Evolutionary conservation across 257 asterid genomes (phyloP).

Genomic region (Salvia splendens): DNA sequence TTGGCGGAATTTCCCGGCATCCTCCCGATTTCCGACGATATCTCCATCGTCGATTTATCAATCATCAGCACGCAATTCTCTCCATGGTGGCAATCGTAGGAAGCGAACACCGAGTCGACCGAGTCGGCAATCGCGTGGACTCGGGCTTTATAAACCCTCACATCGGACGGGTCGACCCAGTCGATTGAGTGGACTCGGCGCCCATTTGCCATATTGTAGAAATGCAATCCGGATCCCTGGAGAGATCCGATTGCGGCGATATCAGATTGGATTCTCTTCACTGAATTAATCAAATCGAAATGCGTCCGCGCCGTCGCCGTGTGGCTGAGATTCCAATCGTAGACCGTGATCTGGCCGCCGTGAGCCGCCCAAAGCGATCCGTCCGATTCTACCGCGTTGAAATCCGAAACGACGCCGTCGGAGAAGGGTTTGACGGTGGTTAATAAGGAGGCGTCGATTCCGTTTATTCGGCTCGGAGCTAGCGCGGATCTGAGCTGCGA

Average conservation of each 20-base stretch:
- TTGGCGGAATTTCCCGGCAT: constrained; percentile 77
- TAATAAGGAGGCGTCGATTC: constrained; percentile 60
- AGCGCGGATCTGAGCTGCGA: constrained; percentile 71
- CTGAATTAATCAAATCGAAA: constrained; percentile 56
- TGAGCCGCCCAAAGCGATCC: constrained; percentile 86
- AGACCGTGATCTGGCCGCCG: constrained; percentile 87
- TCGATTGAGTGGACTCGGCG: constrained; percentile 67
- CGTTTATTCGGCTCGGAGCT: constrained; percentile 63
- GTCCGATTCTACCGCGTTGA: constrained; percentile 70
- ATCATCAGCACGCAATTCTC: constrained; percentile 77
- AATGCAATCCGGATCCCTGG: constrained; percentile 63
- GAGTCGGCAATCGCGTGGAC: constrained; percentile 73
- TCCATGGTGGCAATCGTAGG: constrained; percentile 72
- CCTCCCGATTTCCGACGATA: constrained; percentile 64
- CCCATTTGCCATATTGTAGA: constrained; percentile 69
- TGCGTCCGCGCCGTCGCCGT: constrained; percentile 75
- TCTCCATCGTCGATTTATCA: constrained; percentile 62
- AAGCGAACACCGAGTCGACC: constrained; percentile 58
- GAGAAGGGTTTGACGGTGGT: constrained; percentile 64
- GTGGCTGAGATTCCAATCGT: constrained; percentile 82
- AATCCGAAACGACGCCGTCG: constrained; percentile 71
- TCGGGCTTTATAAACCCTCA: constrained; percentile 77
- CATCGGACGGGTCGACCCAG: constrained; percentile 86
- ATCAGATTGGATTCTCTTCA: constrained; percentile 50
- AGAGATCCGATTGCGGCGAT: constrained; percentile 71